phyloP scores from a whole-genome alignment of 208 protist species.

The Trypanosoma cruzi region DNA sequence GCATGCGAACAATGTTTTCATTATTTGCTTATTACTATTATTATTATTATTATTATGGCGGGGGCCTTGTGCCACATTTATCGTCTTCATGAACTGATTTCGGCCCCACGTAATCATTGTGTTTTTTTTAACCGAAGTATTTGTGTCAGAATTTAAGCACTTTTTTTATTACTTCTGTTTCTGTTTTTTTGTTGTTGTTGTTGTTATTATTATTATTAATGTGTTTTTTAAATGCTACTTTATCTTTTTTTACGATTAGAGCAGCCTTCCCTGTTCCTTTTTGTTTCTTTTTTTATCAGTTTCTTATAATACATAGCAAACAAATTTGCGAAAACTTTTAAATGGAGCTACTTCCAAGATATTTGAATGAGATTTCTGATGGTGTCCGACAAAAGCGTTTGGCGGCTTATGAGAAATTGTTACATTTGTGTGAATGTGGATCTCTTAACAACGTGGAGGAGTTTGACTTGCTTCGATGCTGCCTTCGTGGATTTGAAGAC shows the following conservation, averaged over 20 bases:
- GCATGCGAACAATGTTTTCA: too few species aligned
- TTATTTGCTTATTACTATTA: too few species aligned
- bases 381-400: slow-evolving; percentile 64
- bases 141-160: too few species aligned
- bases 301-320: not conserved
- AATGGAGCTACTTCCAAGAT: slow-evolving; percentile 77
- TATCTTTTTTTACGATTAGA: slow-evolving; percentile 2
- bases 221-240: not conserved
- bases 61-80: too few species aligned
- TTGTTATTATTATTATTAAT: too few species aligned
- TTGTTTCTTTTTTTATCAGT: slow-evolving; percentile 7
- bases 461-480: slow-evolving; percentile 64
- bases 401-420: slow-evolving; percentile 64
- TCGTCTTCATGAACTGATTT: too few species aligned
- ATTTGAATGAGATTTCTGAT: slow-evolving; percentile 80
- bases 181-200: not conserved
- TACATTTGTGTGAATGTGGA: slow-evolving; percentile 27
- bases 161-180: not conserved
- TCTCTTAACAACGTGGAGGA: slow-evolving; percentile 36
- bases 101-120: too few species aligned
- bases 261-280: not conserved
- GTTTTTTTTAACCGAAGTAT: too few species aligned
- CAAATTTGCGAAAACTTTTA: not conserved
- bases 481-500: slow-evolving; percentile 80
- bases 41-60: too few species aligned